Base-by-base conservation (phyloP, 257 asterid species). In the Plantago elongata region DNA sequence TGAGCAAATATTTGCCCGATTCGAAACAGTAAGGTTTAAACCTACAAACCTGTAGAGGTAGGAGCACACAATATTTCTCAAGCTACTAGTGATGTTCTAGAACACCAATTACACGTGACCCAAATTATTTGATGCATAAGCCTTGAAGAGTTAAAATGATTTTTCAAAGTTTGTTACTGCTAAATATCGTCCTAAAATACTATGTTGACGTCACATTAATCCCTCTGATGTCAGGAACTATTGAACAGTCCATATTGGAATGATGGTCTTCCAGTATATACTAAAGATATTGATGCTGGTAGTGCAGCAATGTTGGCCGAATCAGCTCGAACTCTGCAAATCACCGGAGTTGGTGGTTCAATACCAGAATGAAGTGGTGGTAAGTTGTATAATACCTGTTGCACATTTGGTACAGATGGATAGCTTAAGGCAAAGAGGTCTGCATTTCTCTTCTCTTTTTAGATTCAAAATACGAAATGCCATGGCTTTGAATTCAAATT, bases 231-330 rank as follows among this genome's bases (percentile, higher is more conserved):
- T 54, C 78, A 86, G 95, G 96, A 89, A 83, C 77, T 89, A 75
- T 89, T 95, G 96, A 89, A 89, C 62, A 82, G 93, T 70, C 93
- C 95, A 14, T 89, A 86, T 76, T 89, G 90, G 45, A 89, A 82
- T 62, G 90, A 86, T 64, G 74, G 93, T 69, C 86, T 89, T 72
- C 96, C 93, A 46, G 72, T 74, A 69, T 86, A 89, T 73, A 90
- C 95, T 1, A 95, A 89, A 79, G 95, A 89, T 57, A 89, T 89
- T 67, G 95, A 84, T 74, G 83, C 86, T 62, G 89, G 90, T 17
- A 75, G 71, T 13, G 75, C 93, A 55, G 76, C 83, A 51, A 89
- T 89, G 96, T 68, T 89, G 61, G 78, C 95, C 59, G 84, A 89
- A 72, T 69, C 84, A 61, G 78, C 96, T 74, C 78, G 57, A 70